Evolutionary conservation across 2,329 filamentous ascomycete species (phyloP), one percentile per base, ranked within the genome.

Genomic region (Verticillium tricorpus): DNA sequence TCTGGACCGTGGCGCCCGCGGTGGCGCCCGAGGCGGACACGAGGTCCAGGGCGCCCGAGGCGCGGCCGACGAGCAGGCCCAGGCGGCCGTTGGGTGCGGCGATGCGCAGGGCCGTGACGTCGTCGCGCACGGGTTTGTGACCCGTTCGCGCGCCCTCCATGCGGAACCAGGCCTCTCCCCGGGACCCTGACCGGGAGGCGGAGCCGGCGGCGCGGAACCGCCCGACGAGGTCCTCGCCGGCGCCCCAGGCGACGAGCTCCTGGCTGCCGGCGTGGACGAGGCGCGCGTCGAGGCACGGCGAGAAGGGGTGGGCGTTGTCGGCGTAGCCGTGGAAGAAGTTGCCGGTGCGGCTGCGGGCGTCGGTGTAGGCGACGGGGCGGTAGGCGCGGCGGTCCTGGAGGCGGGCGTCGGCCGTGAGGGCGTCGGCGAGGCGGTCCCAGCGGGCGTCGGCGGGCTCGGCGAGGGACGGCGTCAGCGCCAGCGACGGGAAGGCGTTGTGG

Each of bases 311-410:
- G 14, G 63, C 55, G 3, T 60, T 35, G 15, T 61, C 61, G 50
- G 19, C 57, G 61, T 32, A 60, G 6, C 61, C 63, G 8, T 58
- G 60, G 57, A 65, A 64, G 58, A 61, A 62, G 25, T 58, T 66
- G 0, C 63, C 56, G 35, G 66, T 67, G 40, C 61, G 59, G 32
- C 70, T 63, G 54, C 65, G 70, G 15, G 76, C 69, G 57, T 74
- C 73, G 57, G 58, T 63, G 34, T 63, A 67, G 6, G 66, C 66
- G 17, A 66, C 52, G 28, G 63, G 32, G 28, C 56, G 61, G 58
- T 84, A 76, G 17, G 74, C 73, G 22, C 81, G 77, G 59, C 75
- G 77, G 57, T 85, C 82, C 83, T 83, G 85, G 66, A 79, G 82
- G 6, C 82, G 76, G 32, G 80, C 78, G 60, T 84, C 78, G 65